Conservation (phyloP, 192 early-diverging fungal species). For the Gonapodya prolifera region DNA sequence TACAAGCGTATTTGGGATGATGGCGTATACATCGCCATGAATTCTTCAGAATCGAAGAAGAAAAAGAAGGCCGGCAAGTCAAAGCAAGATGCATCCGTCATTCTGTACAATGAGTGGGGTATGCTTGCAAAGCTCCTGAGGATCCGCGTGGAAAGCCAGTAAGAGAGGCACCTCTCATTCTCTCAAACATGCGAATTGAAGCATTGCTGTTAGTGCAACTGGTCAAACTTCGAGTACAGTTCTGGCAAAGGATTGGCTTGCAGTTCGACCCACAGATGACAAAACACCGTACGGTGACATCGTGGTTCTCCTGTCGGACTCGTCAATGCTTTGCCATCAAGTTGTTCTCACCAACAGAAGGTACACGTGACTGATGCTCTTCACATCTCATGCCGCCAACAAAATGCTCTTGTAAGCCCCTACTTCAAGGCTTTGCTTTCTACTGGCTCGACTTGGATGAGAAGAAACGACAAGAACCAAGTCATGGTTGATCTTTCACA, state of each 20-base stretch:
- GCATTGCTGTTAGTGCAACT: too few species aligned
- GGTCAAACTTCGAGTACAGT: neutral
- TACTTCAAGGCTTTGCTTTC: constrained; percentile 55
- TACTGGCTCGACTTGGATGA: constrained; percentile 31
- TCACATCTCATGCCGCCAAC: neutral
- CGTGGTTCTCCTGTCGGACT: constrained; percentile 6
- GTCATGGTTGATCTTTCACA: constrained; percentile 38
- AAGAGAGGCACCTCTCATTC: neutral
- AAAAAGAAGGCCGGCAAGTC: neutral
- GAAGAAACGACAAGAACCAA: constrained; percentile 4
- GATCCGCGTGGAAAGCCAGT: neutral
- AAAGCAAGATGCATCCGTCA: neutral
- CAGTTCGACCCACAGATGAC: neutral
- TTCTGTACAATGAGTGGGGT: neutral
- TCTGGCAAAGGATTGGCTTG: neutral
- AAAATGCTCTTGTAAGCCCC: constrained; percentile 32
- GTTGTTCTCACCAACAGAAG: constrained; percentile 11
- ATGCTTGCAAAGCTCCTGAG: neutral
- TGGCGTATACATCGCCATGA: neutral
- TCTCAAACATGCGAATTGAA: neutral
- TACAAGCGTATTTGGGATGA: neutral
- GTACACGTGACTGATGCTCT: too few species aligned
- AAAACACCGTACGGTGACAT: neutral
- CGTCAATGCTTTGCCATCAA: constrained; percentile 13
- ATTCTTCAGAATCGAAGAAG: neutral